Percentiles rank a stretch among this genome's conserved stretches.
phyloP scores from a whole-genome alignment of 1,139 yeast species.

The Sugiyamaella novakii region DNA sequence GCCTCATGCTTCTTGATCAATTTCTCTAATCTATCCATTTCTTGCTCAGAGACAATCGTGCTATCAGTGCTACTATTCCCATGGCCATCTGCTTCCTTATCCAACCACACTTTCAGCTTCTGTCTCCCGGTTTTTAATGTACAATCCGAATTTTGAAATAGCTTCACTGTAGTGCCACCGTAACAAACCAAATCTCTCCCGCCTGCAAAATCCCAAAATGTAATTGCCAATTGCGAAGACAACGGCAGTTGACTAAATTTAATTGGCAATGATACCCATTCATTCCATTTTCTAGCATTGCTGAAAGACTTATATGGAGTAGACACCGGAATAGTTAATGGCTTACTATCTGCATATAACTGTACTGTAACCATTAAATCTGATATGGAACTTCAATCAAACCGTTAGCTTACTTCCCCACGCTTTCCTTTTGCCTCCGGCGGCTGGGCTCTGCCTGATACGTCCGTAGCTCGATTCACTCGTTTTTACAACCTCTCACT shows the following conservation, averaged over 20 bases:
- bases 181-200: constrained; percentile 52
- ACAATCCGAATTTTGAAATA: constrained; percentile 56
- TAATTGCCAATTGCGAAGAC: constrained; percentile 60
- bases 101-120: constrained; percentile 49
- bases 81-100: constrained; percentile 41
- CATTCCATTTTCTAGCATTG: constrained; percentile 51
- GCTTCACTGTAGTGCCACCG: constrained; percentile 60
- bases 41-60: constrained; percentile 34
- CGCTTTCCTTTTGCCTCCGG: background rate
- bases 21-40: constrained; percentile 51
- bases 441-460: too few species aligned
- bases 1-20: constrained; percentile 65
- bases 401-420: constrained; percentile 17
- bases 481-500: too few species aligned
- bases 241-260: constrained; percentile 67
- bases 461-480: too few species aligned
- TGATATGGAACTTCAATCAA: constrained; percentile 46
- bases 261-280: constrained; percentile 71
- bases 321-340: constrained; percentile 66
- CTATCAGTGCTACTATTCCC: constrained; percentile 38
- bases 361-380: constrained; percentile 67
- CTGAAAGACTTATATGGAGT: constrained; percentile 66
- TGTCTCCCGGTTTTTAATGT: constrained; percentile 62
- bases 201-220: constrained; percentile 67
- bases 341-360: constrained; percentile 61